Conservation (phyloP, 1,139 yeast species). For the Suhomyces guaymorum region DNA sequence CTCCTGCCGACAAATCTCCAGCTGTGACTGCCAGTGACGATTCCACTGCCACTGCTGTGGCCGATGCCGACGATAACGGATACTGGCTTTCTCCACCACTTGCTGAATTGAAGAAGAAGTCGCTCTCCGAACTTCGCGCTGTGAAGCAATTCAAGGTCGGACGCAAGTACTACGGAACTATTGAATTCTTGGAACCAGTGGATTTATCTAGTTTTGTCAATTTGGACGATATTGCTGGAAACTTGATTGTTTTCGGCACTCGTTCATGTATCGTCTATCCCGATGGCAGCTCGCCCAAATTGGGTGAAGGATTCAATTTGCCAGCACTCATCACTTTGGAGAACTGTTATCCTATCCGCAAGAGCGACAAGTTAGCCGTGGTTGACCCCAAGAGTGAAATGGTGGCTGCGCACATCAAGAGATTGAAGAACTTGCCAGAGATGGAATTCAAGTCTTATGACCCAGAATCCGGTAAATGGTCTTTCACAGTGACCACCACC, state of each 20-base stretch:
- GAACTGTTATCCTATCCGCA: constrained; percentile 75
- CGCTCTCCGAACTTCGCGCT: constrained; percentile 62
- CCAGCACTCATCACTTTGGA: constrained; percentile 73
- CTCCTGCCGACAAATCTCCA: too few relatives aligned
- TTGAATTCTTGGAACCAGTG: constrained; percentile 78
- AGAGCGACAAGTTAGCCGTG: constrained; percentile 71
- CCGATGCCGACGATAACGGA: constrained; percentile 58
- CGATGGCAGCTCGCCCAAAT: constrained; percentile 60
- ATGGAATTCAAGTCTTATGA: constrained; percentile 76
- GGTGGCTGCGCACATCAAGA: constrained; percentile 66
- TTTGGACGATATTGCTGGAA: constrained; percentile 64
- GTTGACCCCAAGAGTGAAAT: constrained; percentile 77
- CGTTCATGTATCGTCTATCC: constrained; percentile 76
- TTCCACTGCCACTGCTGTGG: constrained; percentile 42
- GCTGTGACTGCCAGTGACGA: too few relatives aligned
- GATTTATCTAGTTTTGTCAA: constrained; percentile 70
- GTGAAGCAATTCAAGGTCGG: constrained; percentile 77
- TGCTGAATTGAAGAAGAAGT: constrained; percentile 57
- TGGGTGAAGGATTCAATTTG: constrained; percentile 82
- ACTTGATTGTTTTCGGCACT: constrained; percentile 59
- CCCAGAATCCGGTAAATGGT: constrained; percentile 80
- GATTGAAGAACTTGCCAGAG: constrained; percentile 60
- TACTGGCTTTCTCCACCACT: constrained; percentile 87
- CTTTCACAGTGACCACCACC: constrained; percentile 47
- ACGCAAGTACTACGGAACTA: constrained; percentile 72